Conservation (phyloP, 176 grass and related monocot species). For the Oryza meyeriana region DNA sequence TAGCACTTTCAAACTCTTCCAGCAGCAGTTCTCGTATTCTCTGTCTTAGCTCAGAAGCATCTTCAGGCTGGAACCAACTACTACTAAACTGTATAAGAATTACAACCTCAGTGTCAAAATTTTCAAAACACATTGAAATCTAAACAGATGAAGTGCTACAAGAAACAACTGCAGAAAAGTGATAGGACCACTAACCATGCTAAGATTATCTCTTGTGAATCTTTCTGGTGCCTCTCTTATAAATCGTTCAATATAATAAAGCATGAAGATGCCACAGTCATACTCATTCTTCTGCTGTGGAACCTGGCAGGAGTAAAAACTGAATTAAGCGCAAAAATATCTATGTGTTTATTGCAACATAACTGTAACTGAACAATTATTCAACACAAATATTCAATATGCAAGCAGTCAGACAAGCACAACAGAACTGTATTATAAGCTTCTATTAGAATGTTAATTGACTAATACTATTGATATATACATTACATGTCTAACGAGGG, state of each 20-base stretch:
- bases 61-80: slow-evolving; percentile 81
- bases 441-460: background rate
- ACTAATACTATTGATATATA: background rate
- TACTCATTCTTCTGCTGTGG: slow-evolving; percentile 72
- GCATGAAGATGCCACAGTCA: slow-evolving; percentile 90
- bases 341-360: slow-evolving; percentile 1
- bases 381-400: background rate
- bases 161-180: slow-evolving; percentile 19
- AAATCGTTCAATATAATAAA: slow-evolving; percentile 74
- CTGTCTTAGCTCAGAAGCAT: slow-evolving; percentile 57
- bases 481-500: background rate
- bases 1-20: slow-evolving; percentile 51
- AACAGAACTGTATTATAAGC: background rate
- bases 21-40: slow-evolving; percentile 53
- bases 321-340: background rate
- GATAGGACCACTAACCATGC: slow-evolving; percentile 50
- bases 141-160: slow-evolving; percentile 7
- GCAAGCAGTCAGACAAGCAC: background rate
- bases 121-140: background rate
- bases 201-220: slow-evolving; percentile 48
- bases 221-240: slow-evolving; percentile 66
- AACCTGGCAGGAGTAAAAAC: slow-evolving; percentile 40
- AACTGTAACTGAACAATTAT: background rate
- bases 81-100: slow-evolving; percentile 51
- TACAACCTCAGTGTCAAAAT: slow-evolving; percentile 13